Evolutionary conservation across 2,329 filamentous ascomycete genomes (phyloP).

Genomic region (Exophiala viscosa): DNA sequence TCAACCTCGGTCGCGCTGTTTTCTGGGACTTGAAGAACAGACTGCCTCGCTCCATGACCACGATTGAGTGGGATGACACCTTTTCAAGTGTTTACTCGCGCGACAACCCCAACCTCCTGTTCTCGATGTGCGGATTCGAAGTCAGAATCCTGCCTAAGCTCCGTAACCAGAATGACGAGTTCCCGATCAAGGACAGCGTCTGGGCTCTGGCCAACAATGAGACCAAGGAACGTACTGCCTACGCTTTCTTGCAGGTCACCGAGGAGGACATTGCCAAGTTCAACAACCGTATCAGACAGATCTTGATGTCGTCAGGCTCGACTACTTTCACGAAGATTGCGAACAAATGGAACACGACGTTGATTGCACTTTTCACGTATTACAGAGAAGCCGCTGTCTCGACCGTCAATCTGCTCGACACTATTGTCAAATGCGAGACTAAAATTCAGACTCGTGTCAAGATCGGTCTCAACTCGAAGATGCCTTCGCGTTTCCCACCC

Average conservation of each 20-base stretch:
- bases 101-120: slow-evolving; percentile 94
- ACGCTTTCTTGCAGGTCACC: slow-evolving; percentile 95
- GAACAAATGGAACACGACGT: slow-evolving; percentile 98
- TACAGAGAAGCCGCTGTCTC: slow-evolving; percentile 97
- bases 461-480: slow-evolving; percentile 98
- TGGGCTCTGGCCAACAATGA: slow-evolving; percentile 97
- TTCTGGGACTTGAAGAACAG: slow-evolving; percentile 99
- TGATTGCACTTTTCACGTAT: slow-evolving; percentile 97
- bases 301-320: slow-evolving; percentile 98
- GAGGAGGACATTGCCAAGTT: slow-evolving; percentile 98
- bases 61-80: slow-evolving; percentile 98
- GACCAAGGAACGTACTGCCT: slow-evolving; percentile 92
- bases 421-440: slow-evolving; percentile 98
- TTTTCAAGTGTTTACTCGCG: slow-evolving; percentile 97
- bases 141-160: slow-evolving; percentile 94
- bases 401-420: slow-evolving; percentile 88
- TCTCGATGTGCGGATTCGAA: slow-evolving; percentile 98
- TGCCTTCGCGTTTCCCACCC: slow-evolving; percentile 97
- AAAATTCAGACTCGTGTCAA: slow-evolving; percentile 99
- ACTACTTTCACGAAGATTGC: slow-evolving; percentile 99
- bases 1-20: slow-evolving; percentile 92
- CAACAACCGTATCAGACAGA: slow-evolving; percentile 97
- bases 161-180: slow-evolving; percentile 92
- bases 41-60: slow-evolving; percentile 88
- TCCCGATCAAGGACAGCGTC: slow-evolving; percentile 94